Percentiles rank a stretch among this genome's conserved stretches.
phyloP scores from a whole-genome alignment of 805 yeast genomes.

The Myxozyma mucilagina region DNA sequence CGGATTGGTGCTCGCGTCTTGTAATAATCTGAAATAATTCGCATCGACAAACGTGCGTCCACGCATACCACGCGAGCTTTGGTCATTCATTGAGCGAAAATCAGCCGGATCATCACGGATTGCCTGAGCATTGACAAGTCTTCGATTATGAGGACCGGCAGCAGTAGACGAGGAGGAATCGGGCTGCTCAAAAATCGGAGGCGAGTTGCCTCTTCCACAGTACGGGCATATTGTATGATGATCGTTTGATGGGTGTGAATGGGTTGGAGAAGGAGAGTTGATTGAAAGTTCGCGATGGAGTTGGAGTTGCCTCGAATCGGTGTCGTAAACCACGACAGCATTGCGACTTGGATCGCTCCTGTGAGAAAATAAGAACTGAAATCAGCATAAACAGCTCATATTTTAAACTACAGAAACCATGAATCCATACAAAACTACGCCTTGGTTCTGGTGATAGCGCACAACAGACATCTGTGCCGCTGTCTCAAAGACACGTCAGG shows the following conservation, averaged over 20 bases:
- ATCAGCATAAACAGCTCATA: background rate
- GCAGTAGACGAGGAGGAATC: background rate
- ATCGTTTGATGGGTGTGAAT: background rate
- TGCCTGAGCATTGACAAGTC: background rate
- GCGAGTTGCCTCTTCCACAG: slow-evolving; percentile 15
- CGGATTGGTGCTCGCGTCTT: slow-evolving; percentile 1
- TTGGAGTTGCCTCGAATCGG: slow-evolving; percentile 24
- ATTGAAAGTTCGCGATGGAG: slow-evolving; percentile 19
- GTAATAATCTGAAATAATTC: slow-evolving; percentile 24
- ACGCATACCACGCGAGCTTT: background rate
- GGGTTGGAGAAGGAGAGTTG: background rate
- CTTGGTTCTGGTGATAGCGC: slow-evolving; percentile 22
- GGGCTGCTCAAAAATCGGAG: background rate
- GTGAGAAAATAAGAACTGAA: background rate
- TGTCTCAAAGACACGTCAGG: background rate
- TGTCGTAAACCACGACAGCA: slow-evolving; percentile 25
- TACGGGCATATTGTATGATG: slow-evolving; percentile 6
- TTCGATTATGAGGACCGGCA: background rate
- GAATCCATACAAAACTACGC: slow-evolving; percentile 25
- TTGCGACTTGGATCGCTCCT: slow-evolving; percentile 27
- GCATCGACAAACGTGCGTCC: slow-evolving; percentile 23
- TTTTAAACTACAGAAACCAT: background rate
- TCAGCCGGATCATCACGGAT: background rate
- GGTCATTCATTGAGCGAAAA: background rate
- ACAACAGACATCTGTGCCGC: slow-evolving; percentile 23